These are phyloP conservation scores for Salvia sclarea DNA, from an alignment of 305 asterid species.

Conservation along the genomic window DNA sequence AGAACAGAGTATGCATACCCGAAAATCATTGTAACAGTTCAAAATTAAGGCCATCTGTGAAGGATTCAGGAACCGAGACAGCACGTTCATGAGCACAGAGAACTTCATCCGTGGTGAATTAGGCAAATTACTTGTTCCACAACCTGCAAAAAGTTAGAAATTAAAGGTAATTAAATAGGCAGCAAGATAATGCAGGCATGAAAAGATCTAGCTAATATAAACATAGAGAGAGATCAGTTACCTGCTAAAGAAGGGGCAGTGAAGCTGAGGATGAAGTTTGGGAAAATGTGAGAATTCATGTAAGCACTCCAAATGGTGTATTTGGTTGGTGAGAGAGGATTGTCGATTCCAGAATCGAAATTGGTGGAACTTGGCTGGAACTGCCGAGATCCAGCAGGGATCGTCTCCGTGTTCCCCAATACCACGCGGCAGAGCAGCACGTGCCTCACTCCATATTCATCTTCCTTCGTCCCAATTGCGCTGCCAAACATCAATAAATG, in stretches of 20 bases:
- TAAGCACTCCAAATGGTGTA: constrained; percentile 44
- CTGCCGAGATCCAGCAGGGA: constrained; percentile 55
- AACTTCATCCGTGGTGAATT: constrained; percentile 33
- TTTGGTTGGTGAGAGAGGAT: constrained; percentile 39
- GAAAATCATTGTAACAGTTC: constrained; percentile 34
- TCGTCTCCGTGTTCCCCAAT: constrained; percentile 60
- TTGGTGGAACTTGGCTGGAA: constrained; percentile 54
- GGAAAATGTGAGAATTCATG: constrained; percentile 49
- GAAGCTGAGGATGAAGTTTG: constrained; percentile 40
- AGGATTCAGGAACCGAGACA: constrained; percentile 44
- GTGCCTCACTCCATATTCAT: constrained; percentile 46
- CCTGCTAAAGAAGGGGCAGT: constrained; percentile 24
- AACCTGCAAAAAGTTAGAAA: not conserved
- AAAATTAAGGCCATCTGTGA: constrained; percentile 36
- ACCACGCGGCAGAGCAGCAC: constrained; percentile 72
- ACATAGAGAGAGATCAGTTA: constrained; percentile 2
- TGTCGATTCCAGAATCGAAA: constrained; percentile 59
- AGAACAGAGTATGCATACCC: constrained; percentile 24
- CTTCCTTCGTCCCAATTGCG: constrained; percentile 39
- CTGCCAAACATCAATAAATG: constrained; percentile 26
- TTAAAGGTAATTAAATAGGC: not conserved
- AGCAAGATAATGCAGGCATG: not conserved
- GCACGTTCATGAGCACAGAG: constrained; percentile 33
- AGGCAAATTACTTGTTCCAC: constrained; percentile 12
- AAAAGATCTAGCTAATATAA: not conserved